Evolutionary conservation across 768 basidiomycete genomes (phyloP), one percentile per base, ranked within the genome.

Genomic region (Trametes cinnabarina): DNA sequence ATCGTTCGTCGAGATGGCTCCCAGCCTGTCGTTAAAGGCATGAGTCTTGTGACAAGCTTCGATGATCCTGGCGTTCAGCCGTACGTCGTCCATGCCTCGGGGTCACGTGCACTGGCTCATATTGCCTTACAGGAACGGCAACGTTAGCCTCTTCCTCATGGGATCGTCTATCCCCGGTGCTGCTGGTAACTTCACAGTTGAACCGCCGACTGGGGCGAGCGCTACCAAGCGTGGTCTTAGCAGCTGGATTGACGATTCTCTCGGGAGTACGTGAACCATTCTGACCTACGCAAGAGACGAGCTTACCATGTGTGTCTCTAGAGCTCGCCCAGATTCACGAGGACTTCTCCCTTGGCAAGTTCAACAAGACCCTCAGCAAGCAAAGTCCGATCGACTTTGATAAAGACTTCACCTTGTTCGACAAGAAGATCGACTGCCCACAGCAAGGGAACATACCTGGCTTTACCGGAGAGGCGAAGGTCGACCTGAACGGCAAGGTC

Each of bases 41-140:
- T 82, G 9, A 64, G 67, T 4, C 64, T 83, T 17, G 75, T 77
- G 63, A 75, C 76, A 0, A 70, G 77, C 35, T 80, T 77, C 58
- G 49, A 57, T 51, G 66, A 66, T 22, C 62, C 68, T 22, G 69
- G 74, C 55, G 47, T 23, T n/a, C 22, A 23, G 3, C 12, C n/a
- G 43, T 51, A 26, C 5, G 43, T 44, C n/a, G n/a, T 19, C 9
- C 3, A 5, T 37, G 14, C 3, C 0, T 12, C 23, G 10, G 8
- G 10, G 11, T 37, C 49, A 15, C 0, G 6, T 20, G 2, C 10
- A n/a, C n/a, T 8, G 12, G 11, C 55, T 57, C 5, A 49, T 20
- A 5, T 23, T 3, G 14, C 20, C 0, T 14, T 46, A 10, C 47
- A 57, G 51, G 28, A 57, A 48, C 34, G 65, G 64, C 22, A 60